A percentile compares a stretch with the other conserved stretches of the same genome.
phyloP scores from a whole-genome alignment of 768 basidiomycete genomes.

The Leucogyrophana mollusca region DNA sequence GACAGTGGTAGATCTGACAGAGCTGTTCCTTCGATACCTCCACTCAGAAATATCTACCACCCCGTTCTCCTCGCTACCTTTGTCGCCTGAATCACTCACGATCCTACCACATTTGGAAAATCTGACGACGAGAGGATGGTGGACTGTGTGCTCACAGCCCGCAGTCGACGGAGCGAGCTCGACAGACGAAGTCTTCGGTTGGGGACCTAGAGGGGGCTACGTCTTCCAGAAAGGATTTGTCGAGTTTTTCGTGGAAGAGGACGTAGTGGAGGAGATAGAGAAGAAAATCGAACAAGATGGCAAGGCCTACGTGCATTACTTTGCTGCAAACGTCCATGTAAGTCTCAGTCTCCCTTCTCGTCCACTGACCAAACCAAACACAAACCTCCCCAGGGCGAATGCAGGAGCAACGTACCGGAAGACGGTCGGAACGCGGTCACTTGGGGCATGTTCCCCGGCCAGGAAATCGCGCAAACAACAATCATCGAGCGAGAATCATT shows the following conservation, averaged over 20 bases:
- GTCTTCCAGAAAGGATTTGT: constrained; percentile 98
- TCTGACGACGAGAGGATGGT: constrained; percentile 80
- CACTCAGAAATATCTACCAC: constrained; percentile 70
- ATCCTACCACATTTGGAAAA: constrained; percentile 78
- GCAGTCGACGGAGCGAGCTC: constrained; percentile 81
- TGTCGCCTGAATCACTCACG: constrained; percentile 77
- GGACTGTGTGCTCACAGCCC: constrained; percentile 97
- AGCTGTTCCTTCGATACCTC: constrained; percentile 80
- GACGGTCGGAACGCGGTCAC: constrained; percentile 92
- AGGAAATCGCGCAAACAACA: constrained; percentile 94
- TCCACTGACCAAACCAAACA: not conserved
- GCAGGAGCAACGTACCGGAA: constrained; percentile 73
- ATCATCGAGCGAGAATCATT: constrained; percentile 96
- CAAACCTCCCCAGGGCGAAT: constrained; percentile 58
- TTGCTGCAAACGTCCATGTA: constrained; percentile 80
- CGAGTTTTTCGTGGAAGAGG: constrained; percentile 83
- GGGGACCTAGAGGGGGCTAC: constrained; percentile 91
- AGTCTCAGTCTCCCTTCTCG: constrained; percentile 13
- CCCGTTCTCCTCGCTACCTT: constrained; percentile 83
- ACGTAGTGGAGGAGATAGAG: constrained; percentile 61
- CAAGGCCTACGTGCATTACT: constrained; percentile 74
- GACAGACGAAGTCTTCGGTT: constrained; percentile 79
- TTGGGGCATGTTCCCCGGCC: constrained; percentile 97
- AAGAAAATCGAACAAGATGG: constrained; percentile 51
- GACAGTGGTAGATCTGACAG: constrained; percentile 64